Base-by-base conservation (phyloP, 2,329 filamentous ascomycete species). In the Verticillium dahliae region DNA sequence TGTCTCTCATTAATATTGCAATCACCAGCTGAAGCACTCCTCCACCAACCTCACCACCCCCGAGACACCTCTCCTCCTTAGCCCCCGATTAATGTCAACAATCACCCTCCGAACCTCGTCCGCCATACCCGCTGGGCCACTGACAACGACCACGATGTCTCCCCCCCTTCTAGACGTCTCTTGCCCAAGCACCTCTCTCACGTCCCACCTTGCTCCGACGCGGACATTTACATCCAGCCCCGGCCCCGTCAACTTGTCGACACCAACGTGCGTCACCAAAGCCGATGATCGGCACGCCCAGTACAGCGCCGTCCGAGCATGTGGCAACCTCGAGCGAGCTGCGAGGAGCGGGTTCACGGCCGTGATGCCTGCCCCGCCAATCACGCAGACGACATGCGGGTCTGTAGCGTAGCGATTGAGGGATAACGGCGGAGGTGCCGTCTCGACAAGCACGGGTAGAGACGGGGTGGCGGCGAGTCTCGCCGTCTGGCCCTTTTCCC, bases 121-220 rank as follows among this genome's bases (percentile, higher is more conserved):
- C 31, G 63, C 61, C 65, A 67, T 67, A 27, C 58, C 34, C 13
- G 65, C 57, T 15, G 65, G 65, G 2, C 65, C 65, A 3, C 64
- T 66, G 1, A 67, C 63, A 1, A 67, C 37, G 11, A 67, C 57
- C 13, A 60, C 65, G 22, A 67, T 27, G 7, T 59, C 22, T 0
- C 62, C 59, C 14, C n/a, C 59, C 0, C 60, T 33, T 1, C 33
- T 57, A 15, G 50, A 52, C 1, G 60, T 22, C 14, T 64, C 61
- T 35, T 58, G 14, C 50, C 58, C 56, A 27, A 64, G 37, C n/a
- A 64, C 50, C 22, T 57, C 61, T 15, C 31, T 50, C 6, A 62
- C 56, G 9, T 57, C 50, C 56, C 60, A 57, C 18, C 63, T 52
- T 22, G 35, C 52, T 6, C 61, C 63, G 3, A 62, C 57, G 10